These are phyloP conservation scores for Rhipidocladum racemiflorum DNA, from an alignment of 176 grass and related monocot genomes.

Conservation along the genomic window DNA sequence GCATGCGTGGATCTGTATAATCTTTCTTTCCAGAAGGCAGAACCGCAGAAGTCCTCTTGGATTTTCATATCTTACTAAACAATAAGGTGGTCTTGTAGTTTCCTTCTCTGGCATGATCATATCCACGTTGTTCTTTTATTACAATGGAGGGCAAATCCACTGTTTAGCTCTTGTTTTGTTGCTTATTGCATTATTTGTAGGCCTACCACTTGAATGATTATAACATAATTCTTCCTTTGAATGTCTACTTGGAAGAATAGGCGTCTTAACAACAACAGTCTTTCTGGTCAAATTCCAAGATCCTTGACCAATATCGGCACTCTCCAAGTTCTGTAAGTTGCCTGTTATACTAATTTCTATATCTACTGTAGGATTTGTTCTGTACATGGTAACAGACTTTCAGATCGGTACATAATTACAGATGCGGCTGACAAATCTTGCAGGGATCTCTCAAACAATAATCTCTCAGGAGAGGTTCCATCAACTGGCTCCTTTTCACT, in stretches of 20 bases:
- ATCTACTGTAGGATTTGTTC: conserved; percentile 11
- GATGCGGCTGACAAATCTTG: conserved; percentile 27
- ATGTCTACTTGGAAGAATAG: conserved; percentile 54
- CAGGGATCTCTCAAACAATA: conserved; percentile 83
- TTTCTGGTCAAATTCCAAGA: conserved; percentile 52
- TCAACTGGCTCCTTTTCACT: conserved; percentile 66
- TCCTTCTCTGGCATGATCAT: background rate
- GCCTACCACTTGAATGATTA: conserved; percentile 22
- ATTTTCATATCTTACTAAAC: conserved; percentile 18
- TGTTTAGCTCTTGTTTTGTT: background rate
- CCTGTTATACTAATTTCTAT: conserved; percentile 14
- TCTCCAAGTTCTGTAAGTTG: conserved; percentile 87
- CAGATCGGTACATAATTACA: conserved; percentile 5
- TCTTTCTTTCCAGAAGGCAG: background rate
- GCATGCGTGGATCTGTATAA: background rate
- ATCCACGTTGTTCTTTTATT: background rate
- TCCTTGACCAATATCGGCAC: conserved; percentile 49
- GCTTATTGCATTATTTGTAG: conserved; percentile 7
- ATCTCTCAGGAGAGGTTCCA: conserved; percentile 65
- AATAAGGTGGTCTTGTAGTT: conserved; percentile 3
- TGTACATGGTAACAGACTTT: background rate
- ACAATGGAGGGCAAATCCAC: background rate
- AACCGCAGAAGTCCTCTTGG: background rate
- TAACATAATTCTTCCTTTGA: conserved; percentile 27
- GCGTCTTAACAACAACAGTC: conserved; percentile 84